Conservation (phyloP, 192 early-diverging fungal genomes). For the Helicostylum pulchrum region DNA sequence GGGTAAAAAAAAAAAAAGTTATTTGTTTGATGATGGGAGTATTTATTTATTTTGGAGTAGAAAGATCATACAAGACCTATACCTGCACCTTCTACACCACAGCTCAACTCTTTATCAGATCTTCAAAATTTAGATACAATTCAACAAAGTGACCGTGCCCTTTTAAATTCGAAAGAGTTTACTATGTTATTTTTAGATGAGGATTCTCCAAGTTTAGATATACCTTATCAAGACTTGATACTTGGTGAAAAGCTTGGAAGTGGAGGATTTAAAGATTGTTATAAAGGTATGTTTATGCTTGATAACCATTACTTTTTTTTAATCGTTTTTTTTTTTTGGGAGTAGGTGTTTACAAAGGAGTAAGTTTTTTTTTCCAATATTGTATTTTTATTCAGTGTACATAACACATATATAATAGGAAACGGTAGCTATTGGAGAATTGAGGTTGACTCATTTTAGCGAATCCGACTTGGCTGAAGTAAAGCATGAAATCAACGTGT, state of each 20-base stretch:
- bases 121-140: slow-evolving; percentile 37
- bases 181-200: slow-evolving; percentile 45
- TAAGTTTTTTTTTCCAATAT: neutral
- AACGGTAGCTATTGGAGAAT: slow-evolving; percentile 68
- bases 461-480: slow-evolving; percentile 68
- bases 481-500: slow-evolving; percentile 71
- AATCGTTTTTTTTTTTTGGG: no score
- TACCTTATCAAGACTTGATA: slow-evolving; percentile 55
- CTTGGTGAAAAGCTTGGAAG: slow-evolving; percentile 67
- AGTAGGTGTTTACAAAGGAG: slow-evolving; percentile 14
- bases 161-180: slow-evolving; percentile 38
- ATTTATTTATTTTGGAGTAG: slow-evolving; percentile 20
- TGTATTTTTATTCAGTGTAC: neutral
- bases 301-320: no score
- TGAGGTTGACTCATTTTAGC: slow-evolving; percentile 64
- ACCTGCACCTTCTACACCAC: slow-evolving; percentile 64
- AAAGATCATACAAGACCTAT: slow-evolving; percentile 65
- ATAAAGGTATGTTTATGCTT: slow-evolving; percentile 57
- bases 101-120: slow-evolving; percentile 38
- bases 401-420: slow-evolving; percentile 37
- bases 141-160: slow-evolving; percentile 10
- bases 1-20: slow-evolving; percentile 44
- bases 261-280: slow-evolving; percentile 80
- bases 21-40: neutral
- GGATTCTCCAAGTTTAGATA: slow-evolving; percentile 51